Conservation (phyloP, 2,329 filamentous ascomycete genomes). For the Aureobasidium sp. region DNA sequence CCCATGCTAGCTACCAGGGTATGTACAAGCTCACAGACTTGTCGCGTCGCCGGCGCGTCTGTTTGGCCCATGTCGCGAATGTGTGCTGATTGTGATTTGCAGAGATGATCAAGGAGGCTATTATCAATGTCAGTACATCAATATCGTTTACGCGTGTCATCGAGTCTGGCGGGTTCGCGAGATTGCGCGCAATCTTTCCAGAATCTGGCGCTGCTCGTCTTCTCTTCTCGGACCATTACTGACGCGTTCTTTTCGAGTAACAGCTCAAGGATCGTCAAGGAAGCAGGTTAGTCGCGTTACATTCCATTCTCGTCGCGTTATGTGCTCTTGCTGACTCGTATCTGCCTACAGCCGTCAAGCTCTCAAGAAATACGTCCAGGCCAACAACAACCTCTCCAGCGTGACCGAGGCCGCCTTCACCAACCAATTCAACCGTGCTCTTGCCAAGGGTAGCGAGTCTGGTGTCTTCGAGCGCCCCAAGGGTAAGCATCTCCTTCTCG, state of each 20-base stretch:
- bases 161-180: neutral
- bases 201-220: neutral
- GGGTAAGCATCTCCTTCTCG: slow-evolving; percentile 49
- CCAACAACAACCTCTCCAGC: slow-evolving; percentile 56
- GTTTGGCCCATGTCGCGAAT: slow-evolving; percentile 36
- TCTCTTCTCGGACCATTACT: slow-evolving; percentile 27
- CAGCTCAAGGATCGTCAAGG: slow-evolving; percentile 65
- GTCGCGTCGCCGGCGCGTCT: slow-evolving; percentile 35
- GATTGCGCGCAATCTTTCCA: neutral
- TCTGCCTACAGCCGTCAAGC: slow-evolving; percentile 51
- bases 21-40: slow-evolving; percentile 23
- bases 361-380: slow-evolving; percentile 66
- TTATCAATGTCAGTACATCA: slow-evolving; percentile 57
- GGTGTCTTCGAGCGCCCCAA: slow-evolving; percentile 84
- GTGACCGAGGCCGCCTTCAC: slow-evolving; percentile 53
- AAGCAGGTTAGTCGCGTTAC: slow-evolving; percentile 49
- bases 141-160: slow-evolving; percentile 13
- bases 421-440: slow-evolving; percentile 76
- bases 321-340: slow-evolving; percentile 26
- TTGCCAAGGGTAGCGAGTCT: slow-evolving; percentile 75
- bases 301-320: slow-evolving; percentile 21
- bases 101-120: slow-evolving; percentile 69
- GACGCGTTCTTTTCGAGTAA: slow-evolving; percentile 36
- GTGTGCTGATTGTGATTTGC: slow-evolving; percentile 43
- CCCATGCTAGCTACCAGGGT: slow-evolving; percentile 61